Evolutionary conservation across 2,329 filamentous ascomycete species (phyloP).

Genomic region (Dryadomyces sulphureus): DNA sequence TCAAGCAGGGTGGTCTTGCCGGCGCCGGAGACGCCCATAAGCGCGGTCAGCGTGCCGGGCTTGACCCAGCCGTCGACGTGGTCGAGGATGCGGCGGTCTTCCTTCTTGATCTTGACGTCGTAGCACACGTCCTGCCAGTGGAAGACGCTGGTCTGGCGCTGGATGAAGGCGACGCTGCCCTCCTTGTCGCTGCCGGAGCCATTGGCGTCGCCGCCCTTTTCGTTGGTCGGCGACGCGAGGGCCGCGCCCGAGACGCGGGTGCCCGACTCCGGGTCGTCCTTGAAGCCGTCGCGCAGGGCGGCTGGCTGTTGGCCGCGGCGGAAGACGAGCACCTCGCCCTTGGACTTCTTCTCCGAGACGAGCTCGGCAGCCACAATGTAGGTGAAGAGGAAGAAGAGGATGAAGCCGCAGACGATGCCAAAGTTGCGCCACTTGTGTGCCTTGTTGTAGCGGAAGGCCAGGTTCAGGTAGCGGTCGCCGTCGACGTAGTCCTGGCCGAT

Average conservation of each 20-base stretch:
- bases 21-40: constrained; percentile 84
- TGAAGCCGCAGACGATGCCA: constrained; percentile 52
- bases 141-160: constrained; percentile 59
- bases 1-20: constrained; percentile 86
- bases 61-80: constrained; percentile 89
- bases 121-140: constrained; percentile 77
- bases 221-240: constrained; percentile 9
- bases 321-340: constrained; percentile 65
- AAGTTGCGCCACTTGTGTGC: constrained; percentile 55
- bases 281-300: constrained; percentile 44
- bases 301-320: constrained; percentile 50
- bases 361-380: constrained; percentile 54
- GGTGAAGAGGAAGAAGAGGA: constrained; percentile 41
- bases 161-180: constrained; percentile 31
- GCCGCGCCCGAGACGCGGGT: constrained; percentile 30
- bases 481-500: constrained; percentile 35
- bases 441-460: constrained; percentile 39
- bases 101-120: constrained; percentile 62
- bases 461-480: constrained; percentile 42
- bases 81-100: constrained; percentile 65
- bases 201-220: neutral
- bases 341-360: constrained; percentile 52
- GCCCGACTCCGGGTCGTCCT: constrained; percentile 42
- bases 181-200: constrained; percentile 12
- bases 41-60: constrained; percentile 73